Evolutionary conservation across 441 rosid species (phyloP).

Genomic region (Pelargonium myrrhifolium): DNA sequence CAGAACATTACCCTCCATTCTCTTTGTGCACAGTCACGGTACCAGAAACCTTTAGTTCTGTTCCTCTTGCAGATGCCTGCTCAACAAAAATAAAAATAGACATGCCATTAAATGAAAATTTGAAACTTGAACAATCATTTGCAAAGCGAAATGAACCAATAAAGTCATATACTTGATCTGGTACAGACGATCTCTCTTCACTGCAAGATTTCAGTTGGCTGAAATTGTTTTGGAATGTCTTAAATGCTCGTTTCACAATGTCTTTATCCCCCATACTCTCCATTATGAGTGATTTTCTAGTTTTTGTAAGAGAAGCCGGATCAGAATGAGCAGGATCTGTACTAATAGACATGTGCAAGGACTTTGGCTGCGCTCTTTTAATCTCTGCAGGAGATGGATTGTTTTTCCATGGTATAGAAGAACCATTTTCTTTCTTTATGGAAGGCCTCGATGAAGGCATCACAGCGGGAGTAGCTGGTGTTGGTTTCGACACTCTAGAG

Average conservation of each 20-base stretch:
- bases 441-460: slow-evolving; percentile 36
- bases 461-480: slow-evolving; percentile 20
- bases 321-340: slow-evolving; percentile 35
- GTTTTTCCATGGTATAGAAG: slow-evolving; percentile 30
- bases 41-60: slow-evolving; percentile 35
- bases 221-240: slow-evolving; percentile 62
- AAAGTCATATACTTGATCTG: slow-evolving; percentile 47
- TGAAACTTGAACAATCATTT: not conserved
- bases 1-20: slow-evolving; percentile 54
- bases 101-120: not conserved
- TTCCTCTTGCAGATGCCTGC: slow-evolving; percentile 43
- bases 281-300: slow-evolving; percentile 71
- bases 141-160: slow-evolving; percentile 5
- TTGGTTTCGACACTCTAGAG: slow-evolving; percentile 11
- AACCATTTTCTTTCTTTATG: slow-evolving; percentile 30
- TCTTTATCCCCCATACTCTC: slow-evolving; percentile 99
- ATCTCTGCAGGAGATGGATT: slow-evolving; percentile 27
- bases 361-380: slow-evolving; percentile 64
- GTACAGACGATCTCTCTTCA: slow-evolving; percentile 34
- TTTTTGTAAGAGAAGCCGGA: slow-evolving; percentile 31
- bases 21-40: slow-evolving; percentile 36
- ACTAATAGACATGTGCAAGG: slow-evolving; percentile 63
- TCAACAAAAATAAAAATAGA: slow-evolving; percentile 12
- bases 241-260: slow-evolving; percentile 83
- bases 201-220: slow-evolving; percentile 37